Evolutionary conservation across 371 early-diverging fungal genomes (phyloP).

Genomic region (Parasitella parasitica): DNA sequence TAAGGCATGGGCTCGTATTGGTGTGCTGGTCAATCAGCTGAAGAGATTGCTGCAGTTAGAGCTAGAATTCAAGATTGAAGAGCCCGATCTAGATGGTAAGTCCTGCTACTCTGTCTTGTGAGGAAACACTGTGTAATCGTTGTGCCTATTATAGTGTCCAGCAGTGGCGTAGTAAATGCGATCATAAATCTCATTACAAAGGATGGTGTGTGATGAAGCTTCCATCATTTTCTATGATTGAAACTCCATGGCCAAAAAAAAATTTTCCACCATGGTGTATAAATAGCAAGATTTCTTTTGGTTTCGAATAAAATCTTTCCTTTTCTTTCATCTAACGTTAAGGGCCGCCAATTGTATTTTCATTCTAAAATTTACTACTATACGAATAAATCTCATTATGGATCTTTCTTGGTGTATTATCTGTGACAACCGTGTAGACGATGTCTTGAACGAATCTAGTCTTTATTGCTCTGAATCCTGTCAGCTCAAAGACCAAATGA

Average conservation of each 20-base stretch:
- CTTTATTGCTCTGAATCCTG: constrained; percentile 34
- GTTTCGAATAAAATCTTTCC: constrained; percentile 14
- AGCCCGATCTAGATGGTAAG: constrained; percentile 62
- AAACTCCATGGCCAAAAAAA: not conserved
- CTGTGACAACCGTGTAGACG: constrained; percentile 35
- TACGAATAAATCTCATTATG: constrained; percentile 15
- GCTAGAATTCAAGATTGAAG: constrained; percentile 69
- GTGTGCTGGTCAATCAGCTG: constrained; percentile 75
- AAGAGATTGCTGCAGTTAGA: constrained; percentile 66
- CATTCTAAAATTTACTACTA: not conserved
- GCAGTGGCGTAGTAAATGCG: constrained; percentile 25
- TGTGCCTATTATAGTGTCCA: constrained; percentile 7
- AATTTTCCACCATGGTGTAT: not conserved
- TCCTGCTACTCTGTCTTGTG: not conserved
- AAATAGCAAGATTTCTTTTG: not conserved
- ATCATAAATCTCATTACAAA: constrained; percentile 25
- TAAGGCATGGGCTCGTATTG: constrained; percentile 80
- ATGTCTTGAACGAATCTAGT: constrained; percentile 32
- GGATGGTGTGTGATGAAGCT: constrained; percentile 19
- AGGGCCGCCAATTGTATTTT: constrained; percentile 22
- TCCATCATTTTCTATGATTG: not conserved
- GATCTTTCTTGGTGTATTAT: constrained; percentile 40
- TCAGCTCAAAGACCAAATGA: constrained; percentile 37
- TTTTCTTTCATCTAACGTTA: constrained; percentile 22
- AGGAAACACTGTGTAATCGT: not conserved